These are phyloP conservation scores for Teratosphaeria gauchensis DNA, from an alignment of 2,329 filamentous ascomycete genomes.

Conservation along the genomic window DNA sequence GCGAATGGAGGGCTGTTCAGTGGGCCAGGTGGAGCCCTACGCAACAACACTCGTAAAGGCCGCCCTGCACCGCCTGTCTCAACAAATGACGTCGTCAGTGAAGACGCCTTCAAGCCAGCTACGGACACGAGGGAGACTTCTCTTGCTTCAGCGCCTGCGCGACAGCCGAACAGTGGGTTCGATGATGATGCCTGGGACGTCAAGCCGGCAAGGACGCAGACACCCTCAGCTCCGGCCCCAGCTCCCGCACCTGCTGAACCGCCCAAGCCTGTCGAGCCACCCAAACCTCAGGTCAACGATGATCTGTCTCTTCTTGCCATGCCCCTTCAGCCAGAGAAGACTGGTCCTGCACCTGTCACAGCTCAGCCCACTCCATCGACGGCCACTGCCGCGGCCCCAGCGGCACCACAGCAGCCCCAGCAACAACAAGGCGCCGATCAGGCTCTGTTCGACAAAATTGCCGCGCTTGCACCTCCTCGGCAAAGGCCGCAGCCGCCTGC, in stretches of 20 bases:
- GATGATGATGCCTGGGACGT: constrained; percentile 98
- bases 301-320: constrained; percentile 61
- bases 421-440: constrained; percentile 31
- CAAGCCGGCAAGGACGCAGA: constrained; percentile 61
- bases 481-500: constrained; percentile 61
- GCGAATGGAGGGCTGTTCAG: constrained; percentile 67
- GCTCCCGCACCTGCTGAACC: constrained; percentile 34
- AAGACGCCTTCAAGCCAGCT: constrained; percentile 64
- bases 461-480: constrained; percentile 34
- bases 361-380: constrained; percentile 34
- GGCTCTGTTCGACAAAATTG: constrained; percentile 42
- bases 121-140: constrained; percentile 42
- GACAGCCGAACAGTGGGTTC: constrained; percentile 53
- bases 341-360: neutral
- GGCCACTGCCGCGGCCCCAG: constrained; percentile 24
- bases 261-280: constrained; percentile 19
- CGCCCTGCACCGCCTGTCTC: constrained; percentile 79
- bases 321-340: constrained; percentile 41
- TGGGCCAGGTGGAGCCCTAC: constrained; percentile 78
- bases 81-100: constrained; percentile 75
- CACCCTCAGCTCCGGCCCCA: constrained; percentile 23
- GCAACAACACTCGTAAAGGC: constrained; percentile 90
- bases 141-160: constrained; percentile 36
- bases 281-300: constrained; percentile 51
- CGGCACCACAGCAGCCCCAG: constrained; percentile 34